A percentile compares a stretch with the other conserved stretches of the same genome.
These are phyloP conservation scores for Lagenaria siceraria DNA, from an alignment of 306 rosid genomes.

Conservation along the genomic window DNA sequence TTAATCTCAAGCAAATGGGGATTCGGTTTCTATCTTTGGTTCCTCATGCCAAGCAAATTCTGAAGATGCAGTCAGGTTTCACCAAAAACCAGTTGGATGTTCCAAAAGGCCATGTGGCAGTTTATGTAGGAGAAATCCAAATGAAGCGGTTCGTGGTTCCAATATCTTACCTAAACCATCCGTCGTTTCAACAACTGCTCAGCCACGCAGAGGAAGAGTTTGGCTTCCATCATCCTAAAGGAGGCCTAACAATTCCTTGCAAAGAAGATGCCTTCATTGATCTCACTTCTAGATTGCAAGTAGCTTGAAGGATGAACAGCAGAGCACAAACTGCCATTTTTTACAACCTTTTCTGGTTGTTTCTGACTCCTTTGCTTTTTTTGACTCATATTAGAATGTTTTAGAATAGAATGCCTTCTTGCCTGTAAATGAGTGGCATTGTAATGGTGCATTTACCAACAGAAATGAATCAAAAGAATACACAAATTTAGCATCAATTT, in stretches of 20 bases:
- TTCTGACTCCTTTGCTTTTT: neutral
- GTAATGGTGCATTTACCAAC: conserved; percentile 1
- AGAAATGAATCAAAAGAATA: neutral
- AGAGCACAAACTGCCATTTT: neutral
- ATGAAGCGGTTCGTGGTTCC: conserved; percentile 26
- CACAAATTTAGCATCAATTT: neutral
- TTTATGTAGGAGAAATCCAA: conserved; percentile 24
- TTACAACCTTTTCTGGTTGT: neutral
- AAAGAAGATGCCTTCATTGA: conserved; percentile 15
- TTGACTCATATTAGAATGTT: neutral
- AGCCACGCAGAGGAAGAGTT: conserved; percentile 20
- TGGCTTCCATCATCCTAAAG: conserved; percentile 27
- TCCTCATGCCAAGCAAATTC: conserved; percentile 10
- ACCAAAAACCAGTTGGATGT: conserved; percentile 2
- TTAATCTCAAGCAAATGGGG: conserved; percentile 1
- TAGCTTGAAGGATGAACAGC: neutral
- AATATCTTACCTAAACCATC: conserved; percentile 20
- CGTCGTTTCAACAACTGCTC: conserved; percentile 20
- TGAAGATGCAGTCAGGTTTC: conserved; percentile 3
- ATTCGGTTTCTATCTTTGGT: conserved; percentile 4
- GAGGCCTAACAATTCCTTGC: conserved; percentile 32
- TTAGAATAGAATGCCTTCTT: neutral
- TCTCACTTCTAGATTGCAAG: conserved; percentile 20
- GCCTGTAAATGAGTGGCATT: conserved; percentile 1
- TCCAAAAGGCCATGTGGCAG: conserved; percentile 11